A percentile compares a stretch with the other conserved stretches of the same genome.
Conservation (phyloP, 2,329 filamentous ascomycete species). For the Penicillium sp. region DNA sequence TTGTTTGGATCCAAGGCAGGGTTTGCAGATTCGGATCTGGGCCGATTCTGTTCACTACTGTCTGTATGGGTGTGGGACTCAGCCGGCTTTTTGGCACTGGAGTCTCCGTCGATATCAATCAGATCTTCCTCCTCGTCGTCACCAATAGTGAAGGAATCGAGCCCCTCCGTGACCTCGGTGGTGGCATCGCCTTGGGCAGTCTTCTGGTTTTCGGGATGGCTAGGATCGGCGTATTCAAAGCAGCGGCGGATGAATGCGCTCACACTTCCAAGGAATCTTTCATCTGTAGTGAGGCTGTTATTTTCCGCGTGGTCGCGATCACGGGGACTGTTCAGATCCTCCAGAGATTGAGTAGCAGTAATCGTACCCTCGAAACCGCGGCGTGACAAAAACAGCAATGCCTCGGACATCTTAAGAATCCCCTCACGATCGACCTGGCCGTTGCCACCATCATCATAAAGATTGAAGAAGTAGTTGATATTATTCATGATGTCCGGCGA, state of each 20-base stretch:
- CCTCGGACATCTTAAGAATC: constrained; percentile 91
- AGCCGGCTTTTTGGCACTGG: constrained; percentile 26
- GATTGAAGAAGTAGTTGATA: constrained; percentile 96
- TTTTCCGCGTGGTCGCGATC: constrained; percentile 37
- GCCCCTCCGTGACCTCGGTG: constrained; percentile 36
- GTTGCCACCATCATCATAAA: constrained; percentile 91
- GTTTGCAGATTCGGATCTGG: constrained; percentile 77
- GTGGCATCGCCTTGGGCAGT: constrained; percentile 30
- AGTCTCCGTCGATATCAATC: constrained; percentile 40
- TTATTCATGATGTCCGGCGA: constrained; percentile 95
- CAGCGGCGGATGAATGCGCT: constrained; percentile 94
- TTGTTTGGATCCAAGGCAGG: constrained; percentile 88
- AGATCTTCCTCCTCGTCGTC: constrained; percentile 62
- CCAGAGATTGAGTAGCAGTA: constrained; percentile 63
- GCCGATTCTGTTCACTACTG: constrained; percentile 48
- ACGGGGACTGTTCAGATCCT: constrained; percentile 49
- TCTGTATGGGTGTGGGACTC: constrained; percentile 16
- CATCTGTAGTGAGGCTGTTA: constrained; percentile 66
- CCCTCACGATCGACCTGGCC: constrained; percentile 93
- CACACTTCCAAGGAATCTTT: constrained; percentile 87
- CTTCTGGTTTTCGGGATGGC: constrained; percentile 66
- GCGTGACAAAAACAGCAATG: constrained; percentile 85
- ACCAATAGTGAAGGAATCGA: constrained; percentile 71
- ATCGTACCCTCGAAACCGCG: constrained; percentile 78
- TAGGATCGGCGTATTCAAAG: constrained; percentile 97